Evolutionary conservation across 2,329 filamentous ascomycete genomes (phyloP).

Genomic region (Pleoardoris graminearum): DNA sequence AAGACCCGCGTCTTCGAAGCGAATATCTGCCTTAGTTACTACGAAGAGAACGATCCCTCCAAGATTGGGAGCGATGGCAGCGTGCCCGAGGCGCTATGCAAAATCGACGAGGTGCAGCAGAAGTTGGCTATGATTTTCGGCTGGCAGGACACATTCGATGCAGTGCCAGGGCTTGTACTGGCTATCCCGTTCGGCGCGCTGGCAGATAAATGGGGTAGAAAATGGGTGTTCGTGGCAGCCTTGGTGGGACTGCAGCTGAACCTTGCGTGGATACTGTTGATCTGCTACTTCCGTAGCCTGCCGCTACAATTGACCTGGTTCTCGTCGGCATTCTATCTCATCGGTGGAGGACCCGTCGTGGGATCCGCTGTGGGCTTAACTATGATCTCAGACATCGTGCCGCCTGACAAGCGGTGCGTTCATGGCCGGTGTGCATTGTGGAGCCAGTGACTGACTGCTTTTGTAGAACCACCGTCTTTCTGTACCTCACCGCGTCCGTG

Average conservation of each 20-base stretch:
- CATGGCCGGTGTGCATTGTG: too few relatives aligned
- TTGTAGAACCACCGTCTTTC: constrained; percentile 27
- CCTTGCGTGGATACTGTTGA: constrained; percentile 37
- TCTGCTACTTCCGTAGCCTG: constrained; percentile 43
- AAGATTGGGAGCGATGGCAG: constrained; percentile 48
- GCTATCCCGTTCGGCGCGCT: constrained; percentile 56
- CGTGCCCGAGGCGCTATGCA: constrained; percentile 55
- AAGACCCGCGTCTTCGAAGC: constrained; percentile 55
- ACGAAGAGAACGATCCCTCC: constrained; percentile 47
- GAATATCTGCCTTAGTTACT: constrained; percentile 54
- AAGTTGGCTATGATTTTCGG: constrained; percentile 56
- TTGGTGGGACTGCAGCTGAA: constrained; percentile 48
- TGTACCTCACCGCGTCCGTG: constrained; percentile 34
- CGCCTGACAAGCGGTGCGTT: constrained; percentile 48
- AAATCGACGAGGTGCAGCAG: constrained; percentile 53
- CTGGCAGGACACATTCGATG: constrained; percentile 55
- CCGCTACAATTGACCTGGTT: constrained; percentile 55
- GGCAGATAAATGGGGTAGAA: constrained; percentile 54
- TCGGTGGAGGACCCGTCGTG: constrained; percentile 55
- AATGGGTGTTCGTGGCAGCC: constrained; percentile 49
- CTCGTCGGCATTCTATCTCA: constrained; percentile 50
- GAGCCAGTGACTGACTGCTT: constrained; percentile 1
- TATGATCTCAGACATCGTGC: constrained; percentile 57
- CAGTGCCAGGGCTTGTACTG: constrained; percentile 48
- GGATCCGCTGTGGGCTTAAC: constrained; percentile 53